Conservation (phyloP, 345 rosid genomes). For the Sonneratia alba region DNA sequence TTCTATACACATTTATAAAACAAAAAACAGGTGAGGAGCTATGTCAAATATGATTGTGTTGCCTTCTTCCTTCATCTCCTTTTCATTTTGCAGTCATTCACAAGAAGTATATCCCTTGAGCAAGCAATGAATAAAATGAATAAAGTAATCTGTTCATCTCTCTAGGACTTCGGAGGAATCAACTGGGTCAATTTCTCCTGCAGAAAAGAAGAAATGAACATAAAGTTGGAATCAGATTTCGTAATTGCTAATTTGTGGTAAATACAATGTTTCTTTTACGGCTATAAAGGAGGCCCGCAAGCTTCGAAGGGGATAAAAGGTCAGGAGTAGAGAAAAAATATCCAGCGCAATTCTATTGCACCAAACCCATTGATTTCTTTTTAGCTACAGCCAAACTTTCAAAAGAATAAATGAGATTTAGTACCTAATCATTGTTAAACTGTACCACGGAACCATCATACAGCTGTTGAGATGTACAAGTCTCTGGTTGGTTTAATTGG, state of each 20-base stretch:
- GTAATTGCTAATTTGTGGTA: background rate
- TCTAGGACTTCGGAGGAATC: background rate
- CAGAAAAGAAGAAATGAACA: background rate
- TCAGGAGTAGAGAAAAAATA: too few species aligned
- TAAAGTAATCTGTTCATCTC: constrained; percentile 15
- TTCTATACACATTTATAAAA: constrained; percentile 16
- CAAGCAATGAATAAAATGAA: constrained; percentile 39
- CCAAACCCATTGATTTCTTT: too few species aligned
- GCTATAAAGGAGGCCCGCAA: too few species aligned
- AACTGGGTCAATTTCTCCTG: constrained; percentile 1
- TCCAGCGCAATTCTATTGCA: too few species aligned
- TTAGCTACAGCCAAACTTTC: background rate
- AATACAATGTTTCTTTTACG: too few species aligned
- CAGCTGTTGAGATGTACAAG: constrained; percentile 5
- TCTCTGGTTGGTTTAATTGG: background rate
- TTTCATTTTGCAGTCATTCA: constrained; percentile 2
- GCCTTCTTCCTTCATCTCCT: constrained; percentile 19
- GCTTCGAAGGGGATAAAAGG: too few species aligned
- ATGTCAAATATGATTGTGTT: background rate
- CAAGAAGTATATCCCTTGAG: background rate
- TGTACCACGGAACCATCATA: background rate
- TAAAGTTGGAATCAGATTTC: background rate
- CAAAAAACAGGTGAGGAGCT: too few species aligned
- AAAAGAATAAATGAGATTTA: background rate
- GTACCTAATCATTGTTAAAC: constrained; percentile 5